Evolutionary conservation across 129 eudicot species (phyloP), one percentile per base, ranked within the genome.

Genomic region (Artemisia tridentata): DNA sequence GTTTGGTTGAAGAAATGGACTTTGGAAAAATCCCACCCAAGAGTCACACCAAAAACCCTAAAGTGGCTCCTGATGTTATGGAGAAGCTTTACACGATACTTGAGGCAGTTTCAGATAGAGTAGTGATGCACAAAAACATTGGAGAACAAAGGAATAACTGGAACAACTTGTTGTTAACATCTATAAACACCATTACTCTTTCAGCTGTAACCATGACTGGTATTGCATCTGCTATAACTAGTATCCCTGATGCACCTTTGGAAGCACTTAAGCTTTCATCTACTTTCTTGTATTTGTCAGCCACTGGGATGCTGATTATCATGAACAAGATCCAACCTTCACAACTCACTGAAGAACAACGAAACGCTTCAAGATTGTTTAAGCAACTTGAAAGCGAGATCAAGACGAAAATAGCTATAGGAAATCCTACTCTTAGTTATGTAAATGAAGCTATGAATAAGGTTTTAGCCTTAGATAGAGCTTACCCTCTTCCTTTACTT

Each of bases 401-500:
- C 65, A 63, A 83, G 75, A 81, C 84, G 12, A 68, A 48, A 10
- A 27, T 86, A 0, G 53, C 79, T 0, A 52, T 76, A 0, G 69
- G 77, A 11, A 60, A 23, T 0, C 67, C 71, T 4, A 72, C 72
- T 3, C 5, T 31, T 0, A 56, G 14, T 29, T 82, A 81, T 43
- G 86, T 86, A 3, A 75, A 83, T 18, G 89, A 88, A 11, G 65
- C 82, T 2, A 78, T 86, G 84, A 79, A 79, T 18, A 84, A 73
- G 60, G 82, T 88, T 29, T 81, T 86, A 80, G 88, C 86, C 47
- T 59, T 88, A 64, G 96, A 91, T 56, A 80, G 63, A 72, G 98
- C 95, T 1, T 91, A 84, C 76, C 98, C 98, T 23, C 87, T 92
- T 62, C 98, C 98, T 57, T 68, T 92, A 21, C 82, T 88, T 8